phyloP scores from a whole-genome alignment of 2,329 filamentous ascomycete genomes.

The Neofusicoccum laricinum region DNA sequence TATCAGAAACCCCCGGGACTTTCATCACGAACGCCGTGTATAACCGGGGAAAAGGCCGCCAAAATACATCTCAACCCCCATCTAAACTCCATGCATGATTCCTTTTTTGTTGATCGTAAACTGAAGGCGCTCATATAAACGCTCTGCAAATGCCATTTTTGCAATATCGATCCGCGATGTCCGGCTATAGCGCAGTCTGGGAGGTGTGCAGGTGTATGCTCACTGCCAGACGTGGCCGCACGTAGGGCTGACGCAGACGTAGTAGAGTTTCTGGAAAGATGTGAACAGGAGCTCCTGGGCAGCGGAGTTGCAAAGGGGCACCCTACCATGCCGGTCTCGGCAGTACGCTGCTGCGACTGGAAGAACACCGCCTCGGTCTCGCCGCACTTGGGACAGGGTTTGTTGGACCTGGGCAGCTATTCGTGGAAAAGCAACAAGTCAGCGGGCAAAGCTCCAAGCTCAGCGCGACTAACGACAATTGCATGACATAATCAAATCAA shows the following conservation, averaged over 20 bases:
- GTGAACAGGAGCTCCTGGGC: conserved; percentile 28
- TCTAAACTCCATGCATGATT: neutral
- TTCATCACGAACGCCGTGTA: conserved; percentile 12
- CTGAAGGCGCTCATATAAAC: neutral
- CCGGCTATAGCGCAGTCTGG: neutral
- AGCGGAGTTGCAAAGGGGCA: neutral
- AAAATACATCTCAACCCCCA: neutral
- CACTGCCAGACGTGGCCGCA: conserved; percentile 79
- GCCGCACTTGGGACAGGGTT: conserved; percentile 78
- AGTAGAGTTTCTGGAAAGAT: conserved; percentile 47
- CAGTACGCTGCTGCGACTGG: conserved; percentile 95
- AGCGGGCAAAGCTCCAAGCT: conserved; percentile 29
- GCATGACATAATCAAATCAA: conserved; percentile 9
- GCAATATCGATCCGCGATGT: neutral
- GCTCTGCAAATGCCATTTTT: neutral
- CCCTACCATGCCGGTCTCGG: conserved; percentile 96
- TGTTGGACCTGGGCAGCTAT: conserved; percentile 88
- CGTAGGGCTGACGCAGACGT: conserved; percentile 86
- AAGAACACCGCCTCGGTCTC: conserved; percentile 96
- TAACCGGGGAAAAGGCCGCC: neutral
- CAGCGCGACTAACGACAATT: conserved; percentile 17
- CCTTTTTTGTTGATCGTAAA: neutral
- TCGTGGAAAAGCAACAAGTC: conserved; percentile 49
- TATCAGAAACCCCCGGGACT: conserved; percentile 8
- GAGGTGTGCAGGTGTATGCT: neutral